A percentile compares a stretch with the other conserved stretches of the same genome.
Evolutionary conservation across 345 rosid genomes (phyloP).

Genomic region (Citrus trifoliata): DNA sequence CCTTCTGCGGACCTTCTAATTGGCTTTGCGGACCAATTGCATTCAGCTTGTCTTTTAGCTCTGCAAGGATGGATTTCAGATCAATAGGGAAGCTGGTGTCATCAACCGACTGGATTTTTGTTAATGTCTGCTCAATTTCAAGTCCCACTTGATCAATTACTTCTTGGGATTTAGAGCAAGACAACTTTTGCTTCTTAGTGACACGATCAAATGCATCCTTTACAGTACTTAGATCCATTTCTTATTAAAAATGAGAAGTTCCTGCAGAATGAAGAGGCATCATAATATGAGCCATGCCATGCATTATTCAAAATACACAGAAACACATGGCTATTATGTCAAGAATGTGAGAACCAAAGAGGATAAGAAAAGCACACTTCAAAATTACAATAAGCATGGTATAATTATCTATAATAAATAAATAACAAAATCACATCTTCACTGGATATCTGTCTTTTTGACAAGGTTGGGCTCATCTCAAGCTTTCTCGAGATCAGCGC

Average conservation of each 20-base stretch:
- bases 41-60: conserved; percentile 51
- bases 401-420: background rate
- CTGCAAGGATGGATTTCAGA: conserved; percentile 40
- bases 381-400: background rate
- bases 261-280: conserved; percentile 26
- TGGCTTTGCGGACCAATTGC: conserved; percentile 39
- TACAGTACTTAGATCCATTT: conserved; percentile 43
- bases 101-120: conserved; percentile 30
- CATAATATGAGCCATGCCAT: background rate
- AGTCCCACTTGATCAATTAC: conserved; percentile 44
- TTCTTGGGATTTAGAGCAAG: conserved; percentile 43
- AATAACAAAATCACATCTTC: background rate
- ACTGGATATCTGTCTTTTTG: background rate
- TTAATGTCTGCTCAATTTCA: conserved; percentile 49
- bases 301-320: background rate
- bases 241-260: background rate
- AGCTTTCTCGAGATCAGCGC: background rate
- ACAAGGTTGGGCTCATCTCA: background rate
- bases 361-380: background rate
- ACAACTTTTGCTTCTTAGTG: conserved; percentile 62
- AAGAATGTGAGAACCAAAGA: background rate
- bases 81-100: conserved; percentile 22
- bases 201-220: conserved; percentile 66
- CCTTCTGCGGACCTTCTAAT: conserved; percentile 64
- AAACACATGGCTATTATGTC: background rate